phyloP scores from a whole-genome alignment of 148 eudicot species.

The Dianthus caryophyllus region DNA sequence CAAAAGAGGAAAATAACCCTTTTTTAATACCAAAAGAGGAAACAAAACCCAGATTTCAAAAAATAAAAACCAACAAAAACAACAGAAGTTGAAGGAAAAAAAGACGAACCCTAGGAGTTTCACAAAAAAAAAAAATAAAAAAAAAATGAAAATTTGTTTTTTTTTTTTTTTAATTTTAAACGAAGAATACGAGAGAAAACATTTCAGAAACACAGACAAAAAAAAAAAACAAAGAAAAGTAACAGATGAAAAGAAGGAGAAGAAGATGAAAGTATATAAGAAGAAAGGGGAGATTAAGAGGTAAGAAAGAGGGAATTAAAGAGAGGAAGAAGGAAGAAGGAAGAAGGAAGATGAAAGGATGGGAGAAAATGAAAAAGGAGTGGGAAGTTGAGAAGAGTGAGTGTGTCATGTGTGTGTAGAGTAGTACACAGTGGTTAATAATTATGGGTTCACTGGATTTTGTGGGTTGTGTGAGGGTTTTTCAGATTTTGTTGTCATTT shows the following conservation, averaged over 20 bases:
- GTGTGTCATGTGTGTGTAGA: no score
- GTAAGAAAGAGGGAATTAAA: no score
- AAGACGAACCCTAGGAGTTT: slow-evolving; percentile 15
- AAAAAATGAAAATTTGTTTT: not conserved
- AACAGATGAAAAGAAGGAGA: not conserved
- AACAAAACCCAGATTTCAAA: slow-evolving; percentile 15
- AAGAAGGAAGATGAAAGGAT: no score
- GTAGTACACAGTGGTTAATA: no score
- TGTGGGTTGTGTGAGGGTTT: no score
- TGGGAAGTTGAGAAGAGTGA: no score
- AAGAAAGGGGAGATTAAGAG: no score
- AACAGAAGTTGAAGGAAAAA: not conserved
- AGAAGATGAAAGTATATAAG: no score
- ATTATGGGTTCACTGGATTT: no score
- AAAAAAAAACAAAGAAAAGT: not conserved
- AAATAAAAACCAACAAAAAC: slow-evolving; percentile 14
- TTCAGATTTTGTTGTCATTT: no score
- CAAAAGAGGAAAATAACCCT: not conserved
- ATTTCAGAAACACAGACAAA: not conserved
- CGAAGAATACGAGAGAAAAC: not conserved
- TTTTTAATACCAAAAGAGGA: slow-evolving; percentile 9
- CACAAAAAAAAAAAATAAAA: not conserved
- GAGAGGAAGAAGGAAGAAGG: no score
- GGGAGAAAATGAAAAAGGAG: no score
- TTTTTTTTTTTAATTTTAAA: not conserved